Percentiles rank a stretch among this genome's conserved stretches.
These are phyloP conservation scores for Ophiocordyceps camponoti-rufipedis DNA, from an alignment of 2,329 filamentous ascomycete species.

Conservation along the genomic window DNA sequence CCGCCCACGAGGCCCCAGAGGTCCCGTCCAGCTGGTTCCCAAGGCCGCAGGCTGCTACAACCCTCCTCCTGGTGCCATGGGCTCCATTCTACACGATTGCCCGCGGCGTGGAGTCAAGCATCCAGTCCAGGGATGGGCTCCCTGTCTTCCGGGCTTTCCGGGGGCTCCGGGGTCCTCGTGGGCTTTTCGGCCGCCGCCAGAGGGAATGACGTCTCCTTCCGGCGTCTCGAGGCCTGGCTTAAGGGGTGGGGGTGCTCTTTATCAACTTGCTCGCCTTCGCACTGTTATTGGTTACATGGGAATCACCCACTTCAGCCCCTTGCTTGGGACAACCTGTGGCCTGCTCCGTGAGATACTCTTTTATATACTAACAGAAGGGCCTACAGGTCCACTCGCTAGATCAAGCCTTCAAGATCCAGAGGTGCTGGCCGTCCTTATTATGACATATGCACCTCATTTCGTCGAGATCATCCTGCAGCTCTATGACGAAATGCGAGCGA, in stretches of 20 bases:
- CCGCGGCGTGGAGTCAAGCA: background rate
- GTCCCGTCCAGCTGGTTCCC: background rate
- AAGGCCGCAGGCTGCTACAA: background rate
- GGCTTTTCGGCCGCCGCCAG: background rate
- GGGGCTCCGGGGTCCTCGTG: background rate
- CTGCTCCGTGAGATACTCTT: background rate
- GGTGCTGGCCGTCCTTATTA: background rate
- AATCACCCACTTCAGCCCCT: no score
- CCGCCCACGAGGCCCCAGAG: no score
- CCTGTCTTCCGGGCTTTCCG: background rate
- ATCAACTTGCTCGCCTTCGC: no score
- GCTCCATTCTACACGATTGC: background rate
- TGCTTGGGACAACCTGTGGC: no score
- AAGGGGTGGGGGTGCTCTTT: no score
- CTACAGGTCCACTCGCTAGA: no score
- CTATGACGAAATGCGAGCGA: background rate
- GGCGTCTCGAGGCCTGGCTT: no score
- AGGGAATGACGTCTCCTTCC: no score
- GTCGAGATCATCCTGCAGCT: background rate
- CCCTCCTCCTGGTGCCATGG: background rate
- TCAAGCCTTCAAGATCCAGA: no score
- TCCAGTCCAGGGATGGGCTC: background rate
- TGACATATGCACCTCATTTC: background rate
- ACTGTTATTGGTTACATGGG: no score
- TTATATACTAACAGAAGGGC: no score